These are phyloP conservation scores for Pluteus cervinus DNA, from an alignment of 768 basidiomycete genomes.

Conservation along the genomic window DNA sequence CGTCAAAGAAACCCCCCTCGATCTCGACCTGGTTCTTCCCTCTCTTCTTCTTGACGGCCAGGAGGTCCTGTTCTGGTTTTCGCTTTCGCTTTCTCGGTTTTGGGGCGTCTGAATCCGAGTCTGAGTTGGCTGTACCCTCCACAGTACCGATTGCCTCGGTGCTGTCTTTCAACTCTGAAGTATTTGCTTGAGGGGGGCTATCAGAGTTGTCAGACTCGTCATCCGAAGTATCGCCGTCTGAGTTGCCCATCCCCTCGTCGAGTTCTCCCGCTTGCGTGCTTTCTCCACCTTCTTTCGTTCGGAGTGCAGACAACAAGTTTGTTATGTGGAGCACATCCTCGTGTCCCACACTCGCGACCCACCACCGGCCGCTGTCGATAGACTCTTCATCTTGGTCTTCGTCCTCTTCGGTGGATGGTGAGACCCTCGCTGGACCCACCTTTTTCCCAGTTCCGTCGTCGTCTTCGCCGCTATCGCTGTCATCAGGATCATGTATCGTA, in stretches of 20 bases:
- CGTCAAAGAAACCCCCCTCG: constrained; percentile 63
- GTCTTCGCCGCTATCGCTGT: constrained; percentile 5
- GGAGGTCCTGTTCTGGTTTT: constrained; percentile 45
- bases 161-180: too few species aligned
- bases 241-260: constrained; percentile 19
- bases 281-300: constrained; percentile 28
- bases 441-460: constrained; percentile 14
- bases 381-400: constrained; percentile 14
- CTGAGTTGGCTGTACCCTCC: constrained; percentile 7
- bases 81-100: constrained; percentile 49
- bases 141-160: neutral
- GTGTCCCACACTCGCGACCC: constrained; percentile 92
- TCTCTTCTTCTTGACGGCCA: constrained; percentile 48
- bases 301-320: constrained; percentile 73
- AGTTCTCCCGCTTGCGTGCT: constrained; percentile 19
- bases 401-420: constrained; percentile 8
- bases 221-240: constrained; percentile 5
- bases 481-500: constrained; percentile 22
- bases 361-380: constrained; percentile 40
- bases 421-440: constrained; percentile 8
- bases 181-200: constrained; percentile 11
- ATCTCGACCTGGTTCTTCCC: constrained; percentile 53
- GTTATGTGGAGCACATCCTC: constrained; percentile 84
- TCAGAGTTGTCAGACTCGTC: constrained; percentile 11
- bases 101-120: constrained; percentile 15